phyloP scores from a whole-genome alignment of 352 stramenopile species.

The Aphanomyces euteiches region DNA sequence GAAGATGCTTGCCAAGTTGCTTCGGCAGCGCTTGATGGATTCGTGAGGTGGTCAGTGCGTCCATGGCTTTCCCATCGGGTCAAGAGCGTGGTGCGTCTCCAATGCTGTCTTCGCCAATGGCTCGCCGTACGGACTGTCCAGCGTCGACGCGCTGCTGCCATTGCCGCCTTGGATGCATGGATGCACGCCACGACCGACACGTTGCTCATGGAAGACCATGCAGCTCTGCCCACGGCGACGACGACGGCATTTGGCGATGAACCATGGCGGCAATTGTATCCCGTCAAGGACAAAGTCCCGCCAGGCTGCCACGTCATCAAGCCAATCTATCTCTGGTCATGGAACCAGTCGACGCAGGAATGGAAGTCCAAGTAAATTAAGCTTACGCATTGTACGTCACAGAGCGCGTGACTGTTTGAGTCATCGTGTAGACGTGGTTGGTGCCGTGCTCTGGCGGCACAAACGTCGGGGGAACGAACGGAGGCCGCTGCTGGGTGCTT shows the following conservation, averaged over 20 bases:
- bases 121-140: not conserved
- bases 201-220: too few relatives aligned
- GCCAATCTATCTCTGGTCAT: not conserved
- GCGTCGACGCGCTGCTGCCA: not conserved
- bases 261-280: not conserved
- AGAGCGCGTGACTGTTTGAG: slow-evolving; percentile 23
- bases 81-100: not conserved
- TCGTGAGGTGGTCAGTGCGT: too few relatives aligned
- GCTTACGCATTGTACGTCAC: slow-evolving; percentile 27
- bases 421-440: slow-evolving; percentile 24
- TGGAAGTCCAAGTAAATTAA: not conserved
- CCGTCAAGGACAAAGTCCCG: not conserved
- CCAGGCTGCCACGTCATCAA: not conserved
- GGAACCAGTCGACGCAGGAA: not conserved
- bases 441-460: slow-evolving; percentile 17
- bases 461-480: not conserved
- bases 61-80: not conserved
- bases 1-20: too few relatives aligned
- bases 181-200: not conserved
- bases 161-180: not conserved
- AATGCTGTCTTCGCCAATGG: not conserved
- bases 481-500: too few relatives aligned
- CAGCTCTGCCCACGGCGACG: too few relatives aligned
- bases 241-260: too few relatives aligned
- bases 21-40: too few relatives aligned